Evolutionary conservation across 768 basidiomycete genomes (phyloP).

Genomic region (Lentinula lateritia): DNA sequence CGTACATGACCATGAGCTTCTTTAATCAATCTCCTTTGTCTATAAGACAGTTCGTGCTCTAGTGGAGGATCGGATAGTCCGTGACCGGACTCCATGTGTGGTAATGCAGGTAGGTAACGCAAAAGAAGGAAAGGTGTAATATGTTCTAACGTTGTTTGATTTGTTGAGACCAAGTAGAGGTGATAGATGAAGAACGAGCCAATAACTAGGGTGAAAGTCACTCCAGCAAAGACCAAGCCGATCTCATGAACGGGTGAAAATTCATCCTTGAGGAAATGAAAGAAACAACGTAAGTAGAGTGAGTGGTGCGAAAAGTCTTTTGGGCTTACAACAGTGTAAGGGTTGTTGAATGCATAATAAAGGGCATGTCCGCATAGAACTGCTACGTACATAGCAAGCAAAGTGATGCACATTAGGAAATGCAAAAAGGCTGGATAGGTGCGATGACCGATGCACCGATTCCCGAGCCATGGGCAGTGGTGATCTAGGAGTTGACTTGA

Average conservation of each 20-base stretch:
- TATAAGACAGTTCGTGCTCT: slow-evolving; percentile 64
- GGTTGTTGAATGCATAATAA: slow-evolving; percentile 61
- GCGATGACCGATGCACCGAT: slow-evolving; percentile 74
- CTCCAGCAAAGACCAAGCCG: slow-evolving; percentile 52
- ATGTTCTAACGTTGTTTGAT: slow-evolving; percentile 81
- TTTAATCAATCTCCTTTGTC: slow-evolving; percentile 60
- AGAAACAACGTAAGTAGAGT: neutral
- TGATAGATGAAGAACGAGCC: slow-evolving; percentile 78
- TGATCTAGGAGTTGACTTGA: slow-evolving; percentile 47
- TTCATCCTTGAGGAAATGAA: slow-evolving; percentile 41
- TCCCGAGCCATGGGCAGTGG: slow-evolving; percentile 81
- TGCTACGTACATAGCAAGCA: slow-evolving; percentile 59
- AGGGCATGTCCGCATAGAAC: slow-evolving; percentile 47
- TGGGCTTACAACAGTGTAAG: slow-evolving; percentile 51
- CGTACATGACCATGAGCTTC: slow-evolving; percentile 56
- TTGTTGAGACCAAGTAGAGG: slow-evolving; percentile 73
- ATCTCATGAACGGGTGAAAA: slow-evolving; percentile 68
- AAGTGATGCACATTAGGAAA: slow-evolving; percentile 59
- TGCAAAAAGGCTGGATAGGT: slow-evolving; percentile 84
- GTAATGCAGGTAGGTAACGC: slow-evolving; percentile 62
- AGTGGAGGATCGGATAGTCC: slow-evolving; percentile 62
- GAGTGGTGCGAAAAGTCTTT: neutral
- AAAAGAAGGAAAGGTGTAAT: slow-evolving; percentile 72
- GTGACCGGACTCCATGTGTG: slow-evolving; percentile 32
- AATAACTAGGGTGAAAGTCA: slow-evolving; percentile 57